Evolutionary conservation across 164 flowering plant genomes (phyloP), one percentile per base, ranked within the genome.

Genomic region (Liriodendron chinense): DNA sequence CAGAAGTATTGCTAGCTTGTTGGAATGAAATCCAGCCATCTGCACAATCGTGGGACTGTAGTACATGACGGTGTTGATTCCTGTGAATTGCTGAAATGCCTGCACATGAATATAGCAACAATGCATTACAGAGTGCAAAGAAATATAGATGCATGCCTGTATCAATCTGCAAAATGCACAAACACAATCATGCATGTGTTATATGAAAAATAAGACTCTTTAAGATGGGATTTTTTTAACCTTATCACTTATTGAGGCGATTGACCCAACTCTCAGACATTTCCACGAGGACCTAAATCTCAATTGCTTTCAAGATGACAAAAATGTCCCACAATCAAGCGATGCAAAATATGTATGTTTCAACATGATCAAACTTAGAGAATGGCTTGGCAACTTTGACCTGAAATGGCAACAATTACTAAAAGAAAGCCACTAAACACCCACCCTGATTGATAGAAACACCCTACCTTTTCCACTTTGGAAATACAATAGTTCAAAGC

Each of bases 11-110:
- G 99, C 99, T 50, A 92, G 73, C 80, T 84, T 86, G 83, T 94
- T 96, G 65, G 99, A 90, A 9, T 49, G 50, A 79, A 96, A 96
- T 9, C 99, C 99, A 9, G 98, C 99, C 99, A 94, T 91, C 79
- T 96, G 98, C 71, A 96, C 99, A 9, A 96, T 94, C 6, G 97
- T 96, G 48, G 99, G 97, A 84, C 99, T 96, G 86, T 96, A 96
- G 79, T 96, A 96, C 99, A 96, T 96, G 70, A 96, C 97, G 0
- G 99, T 96, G 83, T 96, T 94, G 77, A 96, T 96, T 47, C 99
- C 99, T 26, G 93, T 87, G 80, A 96, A 87, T 80, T 96, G 99
- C 83, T 96, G 99, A 83, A 96, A 92, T 50, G 98, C 97, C 99
- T 96, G 89, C 82, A 87, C 23, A 24, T 59, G 57, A 66, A n/a